Evolutionary conservation across 192 early-diverging fungal species (phyloP), one percentile per base, ranked within the genome.

Genomic region (Phlyctochytrium planicorne): DNA sequence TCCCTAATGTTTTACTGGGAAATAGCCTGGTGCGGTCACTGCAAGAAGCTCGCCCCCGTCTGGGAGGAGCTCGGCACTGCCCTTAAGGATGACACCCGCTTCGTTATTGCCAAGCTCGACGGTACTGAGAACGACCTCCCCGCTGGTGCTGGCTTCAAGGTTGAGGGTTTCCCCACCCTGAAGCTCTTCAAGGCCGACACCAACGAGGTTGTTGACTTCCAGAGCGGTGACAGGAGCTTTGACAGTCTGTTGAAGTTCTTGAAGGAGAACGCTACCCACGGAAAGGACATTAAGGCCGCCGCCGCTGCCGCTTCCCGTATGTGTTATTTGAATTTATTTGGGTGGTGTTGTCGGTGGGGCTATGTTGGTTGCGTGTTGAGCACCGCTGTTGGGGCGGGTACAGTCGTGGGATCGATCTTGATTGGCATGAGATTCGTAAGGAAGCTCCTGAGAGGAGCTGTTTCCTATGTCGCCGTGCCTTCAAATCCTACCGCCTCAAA

Each of bases 81-180:
- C 32, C 78, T 88, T 55, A 78, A 81, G 66, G 70, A 73, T 67
- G 82, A 78, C 52, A 60, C 73, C 16, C 66, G 78, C 65, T 70
- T 93, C 69, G 82, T 89, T 55, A 89, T 94, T 72, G 93, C 95
- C 75, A 99, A 98, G 88, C 87, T 97, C 86, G 95, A 98, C 75
- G 93, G 87, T 66, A 94, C 93, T 50, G 92, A 88, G 66, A 98
- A 98, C 81, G 96, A 98, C 59, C 69, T 97, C 53, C 95, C 96
- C 20, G 67, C 84, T 4, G 66, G 68, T 69, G 73, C 78, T 62
- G 74, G 73, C n/a, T 89, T 95, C 78, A 73, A 85, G 57, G 68
- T 98, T 69, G 69, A 91, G 70, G 96, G 94, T 25, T 98, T 97
- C 91, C 96, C 95, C 47, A 98, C 95, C 56, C 84, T 98, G 62